Conservation (phyloP, 2,329 filamentous ascomycete genomes). For the Aspergillus intermedius region DNA sequence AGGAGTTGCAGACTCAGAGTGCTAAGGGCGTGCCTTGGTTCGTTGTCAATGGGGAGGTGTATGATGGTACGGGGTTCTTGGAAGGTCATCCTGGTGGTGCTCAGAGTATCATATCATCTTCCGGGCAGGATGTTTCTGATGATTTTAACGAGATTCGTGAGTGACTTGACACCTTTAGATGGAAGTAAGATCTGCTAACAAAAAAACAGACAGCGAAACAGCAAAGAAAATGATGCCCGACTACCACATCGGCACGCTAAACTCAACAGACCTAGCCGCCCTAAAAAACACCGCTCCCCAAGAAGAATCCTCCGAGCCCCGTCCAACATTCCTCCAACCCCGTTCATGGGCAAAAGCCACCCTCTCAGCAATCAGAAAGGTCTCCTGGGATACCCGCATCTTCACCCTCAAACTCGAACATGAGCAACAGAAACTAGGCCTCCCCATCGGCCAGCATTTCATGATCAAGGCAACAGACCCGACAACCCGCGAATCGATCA, state of each 20-base stretch:
- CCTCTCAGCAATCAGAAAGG: constrained; percentile 59
- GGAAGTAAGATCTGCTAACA: constrained; percentile 18
- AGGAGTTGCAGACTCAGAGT: constrained; percentile 65
- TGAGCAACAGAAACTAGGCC: constrained; percentile 60
- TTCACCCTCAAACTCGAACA: constrained; percentile 77
- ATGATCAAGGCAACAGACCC: constrained; percentile 76
- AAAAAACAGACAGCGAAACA: constrained; percentile 70
- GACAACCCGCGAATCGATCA: constrained; percentile 61
- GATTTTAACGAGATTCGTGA: constrained; percentile 89
- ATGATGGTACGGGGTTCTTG: constrained; percentile 75
- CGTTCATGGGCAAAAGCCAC: constrained; percentile 67
- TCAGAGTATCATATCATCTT: constrained; percentile 72
- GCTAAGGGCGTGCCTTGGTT: constrained; percentile 71
- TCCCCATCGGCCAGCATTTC: constrained; percentile 80
- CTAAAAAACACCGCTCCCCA: constrained; percentile 44
- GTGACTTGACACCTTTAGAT: constrained; percentile 28
- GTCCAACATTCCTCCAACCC: constrained; percentile 62
- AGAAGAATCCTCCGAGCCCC: constrained; percentile 38
- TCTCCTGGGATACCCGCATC: constrained; percentile 73
- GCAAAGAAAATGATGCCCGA: constrained; percentile 82
- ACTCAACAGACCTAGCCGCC: constrained; percentile 50
- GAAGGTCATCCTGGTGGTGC: constrained; percentile 80
- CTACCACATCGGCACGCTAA: constrained; percentile 77
- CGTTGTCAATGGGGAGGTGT: constrained; percentile 79
- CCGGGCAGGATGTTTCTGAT: constrained; percentile 75